These are phyloP conservation scores for Daldinia loculata DNA, from an alignment of 495 filamentous ascomycete species.

Conservation along the genomic window DNA sequence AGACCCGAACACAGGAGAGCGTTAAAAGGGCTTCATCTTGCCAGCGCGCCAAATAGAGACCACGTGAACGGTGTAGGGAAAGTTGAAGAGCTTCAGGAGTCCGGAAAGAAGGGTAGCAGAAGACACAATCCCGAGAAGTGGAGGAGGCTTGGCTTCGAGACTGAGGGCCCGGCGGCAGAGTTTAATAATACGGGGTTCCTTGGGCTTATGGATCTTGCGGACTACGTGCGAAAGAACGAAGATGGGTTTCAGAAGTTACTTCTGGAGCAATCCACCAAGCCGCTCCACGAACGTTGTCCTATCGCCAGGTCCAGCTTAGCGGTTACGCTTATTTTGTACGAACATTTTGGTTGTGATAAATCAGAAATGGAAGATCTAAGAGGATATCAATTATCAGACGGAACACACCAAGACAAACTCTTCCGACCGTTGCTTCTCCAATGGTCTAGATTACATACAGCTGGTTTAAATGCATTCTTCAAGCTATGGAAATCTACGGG, in stretches of 20 bases:
- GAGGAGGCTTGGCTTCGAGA: constrained; percentile 90
- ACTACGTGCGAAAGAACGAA: constrained; percentile 89
- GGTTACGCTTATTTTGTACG: constrained; percentile 86
- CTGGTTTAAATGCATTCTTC: constrained; percentile 87
- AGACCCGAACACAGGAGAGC: constrained; percentile 88
- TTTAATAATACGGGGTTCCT: constrained; percentile 89
- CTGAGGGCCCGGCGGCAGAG: constrained; percentile 83
- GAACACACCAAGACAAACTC: constrained; percentile 81
- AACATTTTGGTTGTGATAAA: constrained; percentile 94
- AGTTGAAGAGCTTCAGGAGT: constrained; percentile 47
- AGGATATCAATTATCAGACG: constrained; percentile 78
- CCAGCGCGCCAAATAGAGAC: constrained; percentile 74
- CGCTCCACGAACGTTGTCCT: constrained; percentile 79
- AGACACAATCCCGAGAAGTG: constrained; percentile 92
- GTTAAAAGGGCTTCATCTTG: constrained; percentile 81
- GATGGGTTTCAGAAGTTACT: constrained; percentile 91
- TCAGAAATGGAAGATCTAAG: constrained; percentile 83
- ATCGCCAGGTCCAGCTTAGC: constrained; percentile 88
- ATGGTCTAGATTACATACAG: constrained; percentile 94
- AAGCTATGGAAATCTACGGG: constrained; percentile 90
- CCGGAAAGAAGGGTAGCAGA: constrained; percentile 62
- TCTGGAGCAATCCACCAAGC: constrained; percentile 84
- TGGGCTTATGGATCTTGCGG: constrained; percentile 96
- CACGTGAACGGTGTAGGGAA: constrained; percentile 48
- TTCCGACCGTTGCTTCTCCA: constrained; percentile 91